Conservation (phyloP, 78 protist genomes). For the Isochrysis galbana region DNA sequence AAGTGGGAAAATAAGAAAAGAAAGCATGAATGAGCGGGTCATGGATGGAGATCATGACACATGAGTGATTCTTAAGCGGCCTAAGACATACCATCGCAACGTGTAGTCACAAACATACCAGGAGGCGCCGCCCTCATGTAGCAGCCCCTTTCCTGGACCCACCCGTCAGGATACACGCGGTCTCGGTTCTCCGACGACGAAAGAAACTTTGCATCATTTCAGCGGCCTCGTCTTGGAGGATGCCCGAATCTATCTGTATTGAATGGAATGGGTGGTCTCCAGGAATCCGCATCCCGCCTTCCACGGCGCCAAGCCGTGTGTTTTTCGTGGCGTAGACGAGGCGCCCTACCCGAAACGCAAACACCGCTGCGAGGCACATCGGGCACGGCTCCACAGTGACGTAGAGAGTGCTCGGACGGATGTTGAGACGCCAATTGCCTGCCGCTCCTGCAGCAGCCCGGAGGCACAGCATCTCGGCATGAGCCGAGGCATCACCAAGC, state of each 20-base stretch:
- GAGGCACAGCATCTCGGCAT: background rate
- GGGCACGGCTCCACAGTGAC: constrained; percentile 2
- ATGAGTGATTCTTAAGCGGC: no score
- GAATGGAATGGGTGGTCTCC: background rate
- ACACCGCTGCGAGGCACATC: constrained; percentile 10
- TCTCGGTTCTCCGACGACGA: background rate
- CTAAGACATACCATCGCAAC: no score
- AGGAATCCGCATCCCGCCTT: background rate
- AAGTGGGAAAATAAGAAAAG: no score
- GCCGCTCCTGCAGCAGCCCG: background rate
- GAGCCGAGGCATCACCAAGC: background rate
- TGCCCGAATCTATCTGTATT: background rate
- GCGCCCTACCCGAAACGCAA: background rate
- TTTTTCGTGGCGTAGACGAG: background rate
- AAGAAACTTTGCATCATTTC: background rate
- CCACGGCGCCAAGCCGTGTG: background rate
- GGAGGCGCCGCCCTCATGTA: no score
- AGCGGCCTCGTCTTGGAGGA: background rate
- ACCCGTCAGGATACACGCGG: no score
- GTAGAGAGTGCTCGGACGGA: background rate
- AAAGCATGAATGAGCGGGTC: no score
- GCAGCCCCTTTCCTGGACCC: no score
- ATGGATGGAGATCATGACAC: no score
- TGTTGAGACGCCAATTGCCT: background rate
- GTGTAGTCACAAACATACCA: no score